These are phyloP conservation scores for Solioccasus polychromus DNA, from an alignment of 768 basidiomycete species.

Conservation along the genomic window DNA sequence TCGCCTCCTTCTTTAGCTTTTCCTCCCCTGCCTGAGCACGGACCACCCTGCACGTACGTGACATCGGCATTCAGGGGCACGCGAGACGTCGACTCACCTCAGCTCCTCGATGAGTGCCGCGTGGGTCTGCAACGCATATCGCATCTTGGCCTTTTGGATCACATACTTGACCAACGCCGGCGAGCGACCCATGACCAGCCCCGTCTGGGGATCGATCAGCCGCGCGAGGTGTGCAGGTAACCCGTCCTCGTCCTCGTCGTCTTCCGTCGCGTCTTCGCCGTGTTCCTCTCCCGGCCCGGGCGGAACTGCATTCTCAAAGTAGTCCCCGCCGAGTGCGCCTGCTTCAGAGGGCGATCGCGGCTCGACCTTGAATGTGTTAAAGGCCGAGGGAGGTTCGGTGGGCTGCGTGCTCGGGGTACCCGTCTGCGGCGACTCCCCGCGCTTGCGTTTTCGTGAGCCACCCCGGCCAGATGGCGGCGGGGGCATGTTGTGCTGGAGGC, in stretches of 20 bases:
- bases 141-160: slow-evolving; percentile 67
- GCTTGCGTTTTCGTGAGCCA: slow-evolving; percentile 69
- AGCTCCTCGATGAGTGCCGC: slow-evolving; percentile 65
- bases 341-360: slow-evolving; percentile 42
- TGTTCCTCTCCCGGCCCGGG: slow-evolving; percentile 17
- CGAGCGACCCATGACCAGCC: slow-evolving; percentile 66
- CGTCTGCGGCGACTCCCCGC: slow-evolving; percentile 36
- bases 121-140: slow-evolving; percentile 66
- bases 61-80: neutral
- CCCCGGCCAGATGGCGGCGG: slow-evolving; percentile 73
- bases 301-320: slow-evolving; percentile 27
- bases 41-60: slow-evolving; percentile 31
- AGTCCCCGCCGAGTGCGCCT: slow-evolving; percentile 29
- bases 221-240: slow-evolving; percentile 54
- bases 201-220: slow-evolving; percentile 54
- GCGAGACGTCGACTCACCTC: slow-evolving; percentile 22
- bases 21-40: slow-evolving; percentile 51
- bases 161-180: slow-evolving; percentile 71
- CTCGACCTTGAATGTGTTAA: slow-evolving; percentile 67
- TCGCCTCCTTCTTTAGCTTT: slow-evolving; percentile 58
- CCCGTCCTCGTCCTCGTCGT: slow-evolving; percentile 41
- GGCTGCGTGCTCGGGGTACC: slow-evolving; percentile 16
- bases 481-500: slow-evolving; percentile 78
- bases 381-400: slow-evolving; percentile 34
- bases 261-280: slow-evolving; percentile 18